Base-by-base conservation (phyloP, 495 filamentous ascomycete genomes). In the Hypoxylon crocopeplum region DNA sequence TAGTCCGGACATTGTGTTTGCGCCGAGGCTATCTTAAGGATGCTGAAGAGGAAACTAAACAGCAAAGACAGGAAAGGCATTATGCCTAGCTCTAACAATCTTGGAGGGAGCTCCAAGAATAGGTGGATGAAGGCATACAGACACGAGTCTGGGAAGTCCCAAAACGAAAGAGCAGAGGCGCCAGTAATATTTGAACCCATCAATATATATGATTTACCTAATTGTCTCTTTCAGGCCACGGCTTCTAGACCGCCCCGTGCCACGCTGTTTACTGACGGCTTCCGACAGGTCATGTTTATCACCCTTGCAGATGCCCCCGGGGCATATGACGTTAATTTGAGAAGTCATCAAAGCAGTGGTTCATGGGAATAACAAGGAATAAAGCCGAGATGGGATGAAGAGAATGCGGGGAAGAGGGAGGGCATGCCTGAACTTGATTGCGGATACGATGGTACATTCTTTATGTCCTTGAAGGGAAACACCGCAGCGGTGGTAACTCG, bases 1-100 rank as follows among this genome's bases (percentile, higher is more conserved):
- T 85, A 86, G 67, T 84, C 77, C 0, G 83, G 83, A 56, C 84
- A 86, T 56, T 66, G 54, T 25, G 73, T 65, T 56, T 66, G 54
- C 29, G 73, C 67, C 20, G 54, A 48, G n/a, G 44, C 48, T 7
- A 40, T 50, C 44, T 25, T 29, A 15, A 59, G 7, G 24, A 57
- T 34, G 19, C 52, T 58, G 7, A 49, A 54, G 21, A 64, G 47
- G 50, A 61, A 57, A 30, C 56, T 55, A 32, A 65, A 42, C 30
- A 65, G 16, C 33, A 67, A 37, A 11, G 47, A 36, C 15, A 34
- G 17, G 38, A 52, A 50, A 54, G 56, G 45, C 69, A 65, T 67
- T 45, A 42, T 38, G 33, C 39, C 53, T 59, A 41, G 39, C 25
- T 48, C 29, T 42, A 8, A 25, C 24, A 38, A 3, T 15, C 50